phyloP scores from a whole-genome alignment of 495 filamentous ascomycete genomes.

The Aspergillus olivimuriae region DNA sequence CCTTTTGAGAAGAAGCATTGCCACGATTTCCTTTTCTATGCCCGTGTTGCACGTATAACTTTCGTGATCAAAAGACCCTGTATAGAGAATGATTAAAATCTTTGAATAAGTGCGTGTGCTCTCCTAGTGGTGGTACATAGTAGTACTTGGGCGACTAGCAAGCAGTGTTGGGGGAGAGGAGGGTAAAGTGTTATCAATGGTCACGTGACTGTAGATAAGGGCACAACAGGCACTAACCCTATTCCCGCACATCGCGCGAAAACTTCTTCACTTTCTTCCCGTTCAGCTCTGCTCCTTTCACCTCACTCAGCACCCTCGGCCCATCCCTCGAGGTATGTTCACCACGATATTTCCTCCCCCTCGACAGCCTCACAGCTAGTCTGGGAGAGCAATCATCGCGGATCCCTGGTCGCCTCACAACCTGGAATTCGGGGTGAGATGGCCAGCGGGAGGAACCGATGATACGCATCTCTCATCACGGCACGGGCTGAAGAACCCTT shows the following conservation, averaged over 20 bases:
- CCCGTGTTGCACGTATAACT: conserved; percentile 26
- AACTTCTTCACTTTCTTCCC: conserved; percentile 12
- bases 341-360: conserved; percentile 12
- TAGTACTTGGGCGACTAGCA: no score
- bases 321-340: conserved; percentile 43
- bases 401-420: conserved; percentile 6
- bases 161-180: no score
- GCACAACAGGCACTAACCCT: conserved; percentile 19
- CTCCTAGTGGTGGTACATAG: no score
- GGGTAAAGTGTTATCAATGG: no score
- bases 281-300: conserved; percentile 13
- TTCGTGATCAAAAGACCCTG: conserved; percentile 16
- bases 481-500: conserved; percentile 93
- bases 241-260: conserved; percentile 28
- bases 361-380: conserved; percentile 43
- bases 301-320: conserved; percentile 18
- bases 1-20: conserved; percentile 26
- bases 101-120: conserved; percentile 8
- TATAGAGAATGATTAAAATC: conserved; percentile 26
- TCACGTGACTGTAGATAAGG: conserved; percentile 30
- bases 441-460: conserved; percentile 18
- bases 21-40: conserved; percentile 28
- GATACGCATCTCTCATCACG: conserved; percentile 73
- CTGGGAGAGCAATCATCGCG: conserved; percentile 43
- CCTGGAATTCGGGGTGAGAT: not conserved